phyloP scores from a whole-genome alignment of 768 basidiomycete species.

The Erythrobasidium yunnanense region DNA sequence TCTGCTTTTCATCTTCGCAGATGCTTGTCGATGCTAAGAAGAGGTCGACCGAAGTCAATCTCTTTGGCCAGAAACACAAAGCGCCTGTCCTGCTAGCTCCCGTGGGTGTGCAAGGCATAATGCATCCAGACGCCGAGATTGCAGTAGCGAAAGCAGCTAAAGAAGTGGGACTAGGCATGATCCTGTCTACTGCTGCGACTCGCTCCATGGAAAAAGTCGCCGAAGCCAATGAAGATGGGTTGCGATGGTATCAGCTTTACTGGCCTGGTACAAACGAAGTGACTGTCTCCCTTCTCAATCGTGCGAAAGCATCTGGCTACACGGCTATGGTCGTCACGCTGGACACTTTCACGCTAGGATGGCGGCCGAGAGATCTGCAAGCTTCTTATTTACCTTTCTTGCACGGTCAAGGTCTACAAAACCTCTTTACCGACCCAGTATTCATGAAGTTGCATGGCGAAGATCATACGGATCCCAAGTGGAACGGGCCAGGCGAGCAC shows the following conservation, averaged over 20 bases:
- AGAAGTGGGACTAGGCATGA: constrained; percentile 10
- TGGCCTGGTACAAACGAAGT: constrained; percentile 16
- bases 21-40: constrained; percentile 17
- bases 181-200: constrained; percentile 24
- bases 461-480: constrained; percentile 35
- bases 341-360: constrained; percentile 30
- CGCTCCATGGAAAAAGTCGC: constrained; percentile 23
- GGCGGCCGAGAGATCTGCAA: constrained; percentile 26
- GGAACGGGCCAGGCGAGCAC: constrained; percentile 20
- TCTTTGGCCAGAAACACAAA: constrained; percentile 21
- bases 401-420: constrained; percentile 45
- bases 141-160: constrained; percentile 18
- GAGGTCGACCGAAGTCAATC: not conserved
- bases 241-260: constrained; percentile 27
- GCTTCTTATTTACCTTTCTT: constrained; percentile 23
- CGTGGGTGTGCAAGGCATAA: constrained; percentile 23
- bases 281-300: constrained; percentile 44
- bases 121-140: constrained; percentile 24
- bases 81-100: constrained; percentile 19
- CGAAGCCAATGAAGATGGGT: constrained; percentile 18
- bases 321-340: constrained; percentile 38
- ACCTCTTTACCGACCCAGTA: constrained; percentile 48
- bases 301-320: constrained; percentile 48
- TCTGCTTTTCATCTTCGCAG: not conserved
- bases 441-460: constrained; percentile 48